A percentile compares a stretch with the other conserved stretches of the same genome.
Conservation (phyloP, 2,329 filamentous ascomycete species). For the Aurifilum marmelostoma region DNA sequence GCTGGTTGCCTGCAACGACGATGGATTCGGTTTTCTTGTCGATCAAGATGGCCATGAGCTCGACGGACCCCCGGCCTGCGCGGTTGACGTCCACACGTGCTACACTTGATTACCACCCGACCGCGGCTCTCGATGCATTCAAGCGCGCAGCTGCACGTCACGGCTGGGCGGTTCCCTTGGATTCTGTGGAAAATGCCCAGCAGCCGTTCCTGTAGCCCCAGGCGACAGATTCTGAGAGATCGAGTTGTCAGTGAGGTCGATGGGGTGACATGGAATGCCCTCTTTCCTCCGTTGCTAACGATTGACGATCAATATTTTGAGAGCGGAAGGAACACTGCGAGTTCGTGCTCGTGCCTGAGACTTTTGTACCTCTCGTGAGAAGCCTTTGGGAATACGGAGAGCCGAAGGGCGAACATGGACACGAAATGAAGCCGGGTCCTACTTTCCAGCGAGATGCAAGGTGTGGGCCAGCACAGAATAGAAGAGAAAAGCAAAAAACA, state of each 20-base stretch:
- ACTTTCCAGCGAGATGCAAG: too few relatives aligned
- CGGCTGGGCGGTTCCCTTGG: slow-evolving; percentile 72
- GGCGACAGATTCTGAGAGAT: rapidly evolving
- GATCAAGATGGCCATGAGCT: slow-evolving; percentile 75
- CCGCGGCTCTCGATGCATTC: slow-evolving; percentile 76
- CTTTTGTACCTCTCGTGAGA: too few relatives aligned
- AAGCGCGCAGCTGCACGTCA: slow-evolving; percentile 68
- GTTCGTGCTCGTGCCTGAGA: too few relatives aligned
- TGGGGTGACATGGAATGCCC: not conserved
- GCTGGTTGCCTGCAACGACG: slow-evolving; percentile 74
- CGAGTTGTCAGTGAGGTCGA: not conserved
- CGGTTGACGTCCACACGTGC: slow-evolving; percentile 53
- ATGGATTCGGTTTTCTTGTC: slow-evolving; percentile 83
- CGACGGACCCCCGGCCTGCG: slow-evolving; percentile 70
- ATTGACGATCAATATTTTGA: too few relatives aligned
- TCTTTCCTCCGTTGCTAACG: too few relatives aligned
- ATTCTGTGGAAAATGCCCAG: slow-evolving; percentile 54
- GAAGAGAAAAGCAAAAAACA: too few relatives aligned
- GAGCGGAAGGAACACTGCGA: too few relatives aligned
- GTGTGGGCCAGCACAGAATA: too few relatives aligned
- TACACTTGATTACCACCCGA: slow-evolving; percentile 62
- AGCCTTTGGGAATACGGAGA: too few relatives aligned
- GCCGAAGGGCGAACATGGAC: too few relatives aligned
- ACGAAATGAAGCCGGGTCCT: too few relatives aligned
- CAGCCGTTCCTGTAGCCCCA: not conserved